Evolutionary conservation across 176 grass and related monocot genomes (phyloP).

Genomic region (Zea luxurians): DNA sequence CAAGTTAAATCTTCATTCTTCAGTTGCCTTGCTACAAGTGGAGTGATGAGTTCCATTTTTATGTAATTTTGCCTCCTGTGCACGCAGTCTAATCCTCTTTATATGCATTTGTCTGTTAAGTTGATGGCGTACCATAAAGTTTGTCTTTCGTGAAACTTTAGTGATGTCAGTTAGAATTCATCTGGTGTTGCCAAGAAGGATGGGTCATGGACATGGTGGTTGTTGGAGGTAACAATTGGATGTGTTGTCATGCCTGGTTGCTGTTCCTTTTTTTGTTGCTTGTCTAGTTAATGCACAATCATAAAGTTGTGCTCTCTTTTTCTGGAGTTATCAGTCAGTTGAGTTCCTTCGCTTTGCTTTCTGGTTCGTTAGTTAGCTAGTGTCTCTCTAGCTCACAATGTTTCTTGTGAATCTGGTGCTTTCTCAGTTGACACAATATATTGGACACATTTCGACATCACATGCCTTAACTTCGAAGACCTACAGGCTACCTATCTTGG

Average conservation of each 20-base stretch:
- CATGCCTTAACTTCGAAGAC: neutral
- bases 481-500: conserved; percentile 26
- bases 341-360: conserved; percentile 31
- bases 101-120: neutral
- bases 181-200: conserved; percentile 22
- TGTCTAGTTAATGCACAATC: conserved; percentile 19
- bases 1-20: neutral
- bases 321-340: conserved; percentile 11
- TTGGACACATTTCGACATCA: neutral
- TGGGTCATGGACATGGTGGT: conserved; percentile 1
- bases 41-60: neutral
- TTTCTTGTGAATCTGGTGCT: conserved; percentile 10
- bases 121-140: conserved; percentile 21
- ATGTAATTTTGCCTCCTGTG: neutral
- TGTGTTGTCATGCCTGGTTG: conserved; percentile 16
- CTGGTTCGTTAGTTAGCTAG: conserved; percentile 31
- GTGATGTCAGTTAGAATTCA: conserved; percentile 22
- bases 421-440: neutral
- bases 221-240: conserved; percentile 28
- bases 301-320: conserved; percentile 24
- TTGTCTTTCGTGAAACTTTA: conserved; percentile 15
- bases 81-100: neutral
- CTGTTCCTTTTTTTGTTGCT: conserved; percentile 11
- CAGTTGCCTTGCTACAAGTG: neutral
- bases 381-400: neutral